A percentile compares a stretch with the other conserved stretches of the same genome.
Evolutionary conservation across 352 stramenopile genomes (phyloP).

Genomic region (Vaucheria bursata): DNA sequence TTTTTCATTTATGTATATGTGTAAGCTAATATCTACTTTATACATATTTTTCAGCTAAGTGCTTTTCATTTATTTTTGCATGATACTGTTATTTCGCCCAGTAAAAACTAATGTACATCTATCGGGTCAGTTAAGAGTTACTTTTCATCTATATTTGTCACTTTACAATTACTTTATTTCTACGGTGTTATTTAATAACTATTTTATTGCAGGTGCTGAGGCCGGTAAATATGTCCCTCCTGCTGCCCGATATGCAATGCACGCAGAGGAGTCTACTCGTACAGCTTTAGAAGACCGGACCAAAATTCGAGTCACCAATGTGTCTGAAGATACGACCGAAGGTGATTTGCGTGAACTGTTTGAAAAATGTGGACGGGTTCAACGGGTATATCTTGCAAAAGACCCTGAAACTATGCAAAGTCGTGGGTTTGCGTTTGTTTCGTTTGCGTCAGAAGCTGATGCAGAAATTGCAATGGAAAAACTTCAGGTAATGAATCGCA

Average conservation of each 20-base stretch:
- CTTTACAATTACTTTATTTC: too few species aligned
- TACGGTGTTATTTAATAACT: too few species aligned
- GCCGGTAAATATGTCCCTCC: constrained; percentile 60
- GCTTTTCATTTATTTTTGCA: too few species aligned
- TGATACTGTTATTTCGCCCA: too few species aligned
- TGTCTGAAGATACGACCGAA: constrained; percentile 94
- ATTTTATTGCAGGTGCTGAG: not conserved
- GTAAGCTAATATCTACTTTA: too few species aligned
- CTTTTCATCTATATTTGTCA: too few species aligned
- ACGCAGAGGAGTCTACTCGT: constrained; percentile 19
- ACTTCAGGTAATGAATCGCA: constrained; percentile 69
- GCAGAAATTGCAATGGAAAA: constrained; percentile 90
- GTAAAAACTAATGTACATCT: too few species aligned
- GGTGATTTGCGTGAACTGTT: constrained; percentile 98
- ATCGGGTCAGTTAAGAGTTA: too few species aligned
- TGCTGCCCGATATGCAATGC: constrained; percentile 38
- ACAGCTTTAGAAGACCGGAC: constrained; percentile 45
- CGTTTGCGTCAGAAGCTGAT: constrained; percentile 89
- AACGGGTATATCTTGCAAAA: constrained; percentile 92
- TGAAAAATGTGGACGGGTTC: constrained; percentile 85
- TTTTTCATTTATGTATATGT: too few species aligned
- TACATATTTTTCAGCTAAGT: too few species aligned
- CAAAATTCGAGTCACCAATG: constrained; percentile 97
- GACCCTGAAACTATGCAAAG: constrained; percentile 94
- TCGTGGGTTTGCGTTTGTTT: constrained; percentile 96